These are phyloP conservation scores for Plasmodium vivax DNA, from an alignment of 169 alveolate genomes.

Conservation along the genomic window DNA sequence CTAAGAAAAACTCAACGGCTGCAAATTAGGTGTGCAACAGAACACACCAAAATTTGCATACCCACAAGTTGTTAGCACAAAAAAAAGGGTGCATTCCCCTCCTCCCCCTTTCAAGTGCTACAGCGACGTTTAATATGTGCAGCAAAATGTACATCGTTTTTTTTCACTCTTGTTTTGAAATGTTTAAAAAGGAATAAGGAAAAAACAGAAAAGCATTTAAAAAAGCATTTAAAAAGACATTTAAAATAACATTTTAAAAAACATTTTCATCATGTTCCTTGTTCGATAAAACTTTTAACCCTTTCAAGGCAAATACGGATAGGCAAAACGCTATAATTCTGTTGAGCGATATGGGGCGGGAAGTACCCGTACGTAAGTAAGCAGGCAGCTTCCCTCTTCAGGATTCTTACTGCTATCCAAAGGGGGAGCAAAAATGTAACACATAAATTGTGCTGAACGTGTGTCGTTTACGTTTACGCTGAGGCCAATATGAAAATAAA, in stretches of 20 bases:
- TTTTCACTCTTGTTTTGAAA: constrained; percentile 1
- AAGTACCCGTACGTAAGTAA: background rate
- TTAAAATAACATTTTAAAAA: too few relatives aligned
- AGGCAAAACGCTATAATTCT: background rate
- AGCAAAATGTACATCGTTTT: constrained; percentile 4
- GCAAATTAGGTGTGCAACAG: background rate
- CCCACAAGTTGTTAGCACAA: background rate
- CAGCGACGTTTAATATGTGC: background rate
- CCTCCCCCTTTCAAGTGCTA: background rate
- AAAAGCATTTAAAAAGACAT: too few relatives aligned
- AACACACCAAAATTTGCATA: background rate
- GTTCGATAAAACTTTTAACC: constrained; percentile 17
- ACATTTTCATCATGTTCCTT: constrained; percentile 10
- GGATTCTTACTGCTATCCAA: background rate
- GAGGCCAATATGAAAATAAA: background rate
- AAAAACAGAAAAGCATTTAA: background rate
- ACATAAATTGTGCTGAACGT: background rate
- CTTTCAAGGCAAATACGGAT: background rate
- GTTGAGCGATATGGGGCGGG: background rate
- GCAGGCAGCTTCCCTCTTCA: background rate
- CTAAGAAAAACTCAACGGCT: background rate
- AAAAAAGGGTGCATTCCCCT: background rate
- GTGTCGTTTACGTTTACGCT: background rate
- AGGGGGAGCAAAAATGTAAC: background rate
- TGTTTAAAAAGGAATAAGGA: background rate